Percentiles rank a stretch among this genome's conserved stretches.
These are phyloP conservation scores for Suillus plorans DNA, from an alignment of 768 basidiomycete species.

Conservation along the genomic window DNA sequence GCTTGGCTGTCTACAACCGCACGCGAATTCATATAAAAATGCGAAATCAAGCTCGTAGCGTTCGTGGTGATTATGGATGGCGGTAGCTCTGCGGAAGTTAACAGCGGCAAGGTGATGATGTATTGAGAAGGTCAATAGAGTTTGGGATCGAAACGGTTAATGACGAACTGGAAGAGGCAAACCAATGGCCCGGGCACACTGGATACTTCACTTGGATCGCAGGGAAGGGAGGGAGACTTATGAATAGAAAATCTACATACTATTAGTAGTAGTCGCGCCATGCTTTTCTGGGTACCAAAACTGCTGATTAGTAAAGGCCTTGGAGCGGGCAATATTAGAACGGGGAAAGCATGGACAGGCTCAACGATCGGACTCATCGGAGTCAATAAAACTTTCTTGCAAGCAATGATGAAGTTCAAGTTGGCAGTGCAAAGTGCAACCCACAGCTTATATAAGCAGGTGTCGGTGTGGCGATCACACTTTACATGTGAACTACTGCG, in stretches of 20 bases:
- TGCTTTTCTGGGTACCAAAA: background rate
- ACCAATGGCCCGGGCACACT: background rate
- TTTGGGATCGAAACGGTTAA: background rate
- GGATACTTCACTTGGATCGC: background rate
- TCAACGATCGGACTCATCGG: background rate
- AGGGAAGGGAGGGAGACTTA: background rate
- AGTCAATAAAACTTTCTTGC: too few relatives aligned
- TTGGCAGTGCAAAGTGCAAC: background rate
- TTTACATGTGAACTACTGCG: background rate
- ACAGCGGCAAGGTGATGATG: background rate
- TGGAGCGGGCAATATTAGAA: background rate
- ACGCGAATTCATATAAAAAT: background rate
- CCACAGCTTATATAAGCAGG: background rate
- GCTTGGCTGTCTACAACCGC: slow-evolving; percentile 3
- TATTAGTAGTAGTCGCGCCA: background rate
- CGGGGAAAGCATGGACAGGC: background rate
- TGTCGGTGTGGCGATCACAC: background rate
- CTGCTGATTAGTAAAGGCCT: background rate
- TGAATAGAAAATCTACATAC: background rate
- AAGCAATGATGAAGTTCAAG: too few relatives aligned
- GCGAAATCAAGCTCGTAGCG: background rate
- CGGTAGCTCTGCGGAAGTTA: background rate
- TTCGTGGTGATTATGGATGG: background rate
- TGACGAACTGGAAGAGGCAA: background rate
- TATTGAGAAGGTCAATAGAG: background rate